Base-by-base conservation (phyloP, 2,329 filamentous ascomycete species). In the Apiospora arundinis region DNA sequence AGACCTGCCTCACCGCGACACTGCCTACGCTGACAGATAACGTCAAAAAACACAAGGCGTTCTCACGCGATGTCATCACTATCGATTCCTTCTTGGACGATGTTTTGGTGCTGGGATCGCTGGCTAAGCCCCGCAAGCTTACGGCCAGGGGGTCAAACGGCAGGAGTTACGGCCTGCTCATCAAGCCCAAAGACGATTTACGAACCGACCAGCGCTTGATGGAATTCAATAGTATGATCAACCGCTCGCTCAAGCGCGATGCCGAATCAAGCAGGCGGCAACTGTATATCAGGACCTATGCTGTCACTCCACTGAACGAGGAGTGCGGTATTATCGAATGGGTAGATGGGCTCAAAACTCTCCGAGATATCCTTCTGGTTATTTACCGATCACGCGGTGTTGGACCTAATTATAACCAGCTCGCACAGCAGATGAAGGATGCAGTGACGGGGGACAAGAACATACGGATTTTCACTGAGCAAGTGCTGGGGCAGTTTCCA, bases 171-270 rank as follows among this genome's bases (percentile, higher is more conserved):
- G 93, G 94, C 74, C 89, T 99, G 9, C 88, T 99, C 70, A 97
- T 97, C 85, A 99, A 99, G 79, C 97, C 96, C 11, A 98, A 98
- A 81, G 96, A 99, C 80, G 97, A 99, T 80, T 88, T 99, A 32
- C 92, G 96, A 68, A 99, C 97, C 75, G 97, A 99, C 78, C 95
- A 98, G 81, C 94, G 96, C 69, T 90, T 99, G 25, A 99, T 99
- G 95, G 97, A 99, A 80, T 99, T 99, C 86, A 99, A 98, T 80
- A 91, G 92, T 65, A 96, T 98, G 90, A 98, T 99, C 85, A 99
- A 99, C 80, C 90, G 96, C 72, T 94, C 95, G 2, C 84, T 99
- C 71, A 97, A 98, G 79, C 91, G 93, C 73, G 95, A 98, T 77
- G 92, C 95, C 2, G 95, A 98, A 79, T 93, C 95, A 21, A 97